Evolutionary conservation across 495 filamentous ascomycete genomes (phyloP).

Genomic region (Copromyces sp.): DNA sequence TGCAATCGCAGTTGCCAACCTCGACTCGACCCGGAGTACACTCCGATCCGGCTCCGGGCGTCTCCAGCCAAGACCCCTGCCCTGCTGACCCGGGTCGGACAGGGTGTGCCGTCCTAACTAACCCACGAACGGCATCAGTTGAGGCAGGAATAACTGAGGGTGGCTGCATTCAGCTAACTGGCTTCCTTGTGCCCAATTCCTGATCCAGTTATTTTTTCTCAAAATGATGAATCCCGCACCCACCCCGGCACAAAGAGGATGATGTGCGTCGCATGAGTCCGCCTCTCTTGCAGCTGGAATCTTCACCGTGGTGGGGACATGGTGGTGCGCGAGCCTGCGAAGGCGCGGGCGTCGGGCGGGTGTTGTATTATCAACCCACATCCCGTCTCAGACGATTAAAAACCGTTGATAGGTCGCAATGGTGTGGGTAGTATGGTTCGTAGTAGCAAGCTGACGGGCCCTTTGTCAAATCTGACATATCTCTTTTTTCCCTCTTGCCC

Average conservation of each 20-base stretch:
- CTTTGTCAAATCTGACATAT: neutral
- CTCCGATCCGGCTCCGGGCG: neutral
- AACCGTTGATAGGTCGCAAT: neutral
- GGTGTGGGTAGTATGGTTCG: neutral
- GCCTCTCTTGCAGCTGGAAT: neutral
- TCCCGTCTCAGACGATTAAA: neutral
- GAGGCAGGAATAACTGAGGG: neutral
- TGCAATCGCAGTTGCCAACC: neutral
- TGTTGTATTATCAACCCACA: neutral
- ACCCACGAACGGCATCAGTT: neutral
- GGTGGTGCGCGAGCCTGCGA: neutral
- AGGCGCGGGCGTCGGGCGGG: neutral
- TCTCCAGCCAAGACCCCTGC: neutral
- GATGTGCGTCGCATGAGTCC: neutral
- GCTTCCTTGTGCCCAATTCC: neutral
- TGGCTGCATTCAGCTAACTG: neutral
- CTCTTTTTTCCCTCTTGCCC: neutral
- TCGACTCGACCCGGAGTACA: neutral
- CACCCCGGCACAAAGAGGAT: neutral
- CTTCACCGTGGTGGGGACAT: neutral
- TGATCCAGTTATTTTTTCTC: neutral
- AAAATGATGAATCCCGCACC: neutral
- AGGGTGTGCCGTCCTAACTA: neutral
- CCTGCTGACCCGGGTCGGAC: neutral
- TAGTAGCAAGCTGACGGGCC: neutral